Percentiles rank a stretch among this genome's conserved stretches.
Evolutionary conservation across 2,329 filamentous ascomycete species (phyloP).

Genomic region (Claviceps quebecensis): DNA sequence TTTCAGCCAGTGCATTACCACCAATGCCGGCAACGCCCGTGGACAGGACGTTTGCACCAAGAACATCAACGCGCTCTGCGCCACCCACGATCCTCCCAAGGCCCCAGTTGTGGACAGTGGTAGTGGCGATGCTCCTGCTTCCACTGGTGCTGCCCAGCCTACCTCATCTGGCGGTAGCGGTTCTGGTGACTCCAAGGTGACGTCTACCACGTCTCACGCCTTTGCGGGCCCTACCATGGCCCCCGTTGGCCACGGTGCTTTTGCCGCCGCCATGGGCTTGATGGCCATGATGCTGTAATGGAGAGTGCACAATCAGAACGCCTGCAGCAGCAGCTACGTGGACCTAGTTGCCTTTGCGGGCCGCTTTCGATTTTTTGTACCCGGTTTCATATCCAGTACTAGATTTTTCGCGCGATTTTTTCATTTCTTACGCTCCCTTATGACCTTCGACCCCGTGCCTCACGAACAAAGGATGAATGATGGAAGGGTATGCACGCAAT

Average conservation of each 20-base stretch:
- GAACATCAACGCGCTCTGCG: constrained; percentile 34
- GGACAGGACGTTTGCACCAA: constrained; percentile 34
- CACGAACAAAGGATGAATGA: constrained; percentile 12
- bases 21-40: constrained; percentile 25
- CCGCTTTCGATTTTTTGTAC: constrained; percentile 18
- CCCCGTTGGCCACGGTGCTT: constrained; percentile 28
- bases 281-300: constrained; percentile 37
- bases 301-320: not conserved
- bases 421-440: constrained; percentile 3
- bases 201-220: constrained; percentile 13
- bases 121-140: constrained; percentile 11
- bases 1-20: constrained; percentile 31
- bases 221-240: constrained; percentile 29
- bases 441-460: constrained; percentile 1
- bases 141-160: constrained; percentile 13
- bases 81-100: constrained; percentile 21
- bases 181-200: constrained; percentile 17
- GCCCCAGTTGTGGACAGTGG: constrained; percentile 11
- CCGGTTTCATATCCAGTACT: constrained; percentile 18
- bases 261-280: constrained; percentile 35
- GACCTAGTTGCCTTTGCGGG: constrained; percentile 6
- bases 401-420: constrained; percentile 12
- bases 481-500: constrained; percentile 8
- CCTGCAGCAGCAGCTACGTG: not conserved
- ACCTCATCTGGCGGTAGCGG: constrained; percentile 11